phyloP scores from a whole-genome alignment of 345 rosid genomes.

The Linum usitatissimum region DNA sequence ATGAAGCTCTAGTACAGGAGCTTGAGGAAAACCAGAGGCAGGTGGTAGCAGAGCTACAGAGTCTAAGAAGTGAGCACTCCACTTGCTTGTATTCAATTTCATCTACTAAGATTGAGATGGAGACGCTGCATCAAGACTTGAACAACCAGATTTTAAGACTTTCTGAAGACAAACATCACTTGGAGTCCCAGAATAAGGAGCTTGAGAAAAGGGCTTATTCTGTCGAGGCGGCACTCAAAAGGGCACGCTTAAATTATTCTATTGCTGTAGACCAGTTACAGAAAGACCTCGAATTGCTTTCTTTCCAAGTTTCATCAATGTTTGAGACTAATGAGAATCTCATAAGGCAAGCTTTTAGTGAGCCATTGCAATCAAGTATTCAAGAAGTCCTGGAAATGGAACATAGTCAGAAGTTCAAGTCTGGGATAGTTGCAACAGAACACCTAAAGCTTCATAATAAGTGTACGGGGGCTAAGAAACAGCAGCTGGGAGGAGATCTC shows the following conservation, averaged over 20 bases:
- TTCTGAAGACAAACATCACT: conserved; percentile 55
- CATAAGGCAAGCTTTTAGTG: conserved; percentile 67
- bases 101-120: conserved; percentile 76
- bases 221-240: conserved; percentile 83
- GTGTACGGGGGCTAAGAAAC: conserved; percentile 34
- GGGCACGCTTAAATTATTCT: conserved; percentile 94
- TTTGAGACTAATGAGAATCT: conserved; percentile 86
- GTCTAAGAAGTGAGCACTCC: conserved; percentile 79
- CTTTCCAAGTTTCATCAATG: conserved; percentile 84
- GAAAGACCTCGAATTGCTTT: conserved; percentile 90
- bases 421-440: conserved; percentile 25
- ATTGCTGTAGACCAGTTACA: conserved; percentile 89
- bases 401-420: conserved; percentile 26
- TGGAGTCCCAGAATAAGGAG: conserved; percentile 57
- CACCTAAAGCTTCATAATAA: conserved; percentile 36
- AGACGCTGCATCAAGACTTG: conserved; percentile 47
- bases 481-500: conserved; percentile 50
- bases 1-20: conserved; percentile 89
- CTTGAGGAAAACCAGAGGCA: conserved; percentile 97
- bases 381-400: conserved; percentile 20
- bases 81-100: conserved; percentile 58
- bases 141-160: conserved; percentile 50
- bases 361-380: conserved; percentile 37
- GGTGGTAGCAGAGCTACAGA: conserved; percentile 83
- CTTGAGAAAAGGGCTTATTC: conserved; percentile 65